phyloP scores from a whole-genome alignment of 768 basidiomycete species.

The Mycena sanguinolenta region DNA sequence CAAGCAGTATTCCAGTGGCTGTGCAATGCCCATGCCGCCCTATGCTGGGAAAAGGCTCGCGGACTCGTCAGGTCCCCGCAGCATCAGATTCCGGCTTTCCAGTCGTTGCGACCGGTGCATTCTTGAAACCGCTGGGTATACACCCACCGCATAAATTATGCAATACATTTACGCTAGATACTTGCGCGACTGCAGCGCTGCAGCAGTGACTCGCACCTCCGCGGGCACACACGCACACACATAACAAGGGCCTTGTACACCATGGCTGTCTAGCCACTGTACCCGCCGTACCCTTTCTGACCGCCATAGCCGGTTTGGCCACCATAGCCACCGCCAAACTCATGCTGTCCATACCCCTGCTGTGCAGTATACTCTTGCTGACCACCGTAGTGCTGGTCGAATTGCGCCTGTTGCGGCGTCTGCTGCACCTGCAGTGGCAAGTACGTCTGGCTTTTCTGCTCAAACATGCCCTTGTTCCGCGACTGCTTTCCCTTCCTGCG shows the following conservation, averaged over 20 bases:
- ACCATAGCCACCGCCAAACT: not conserved
- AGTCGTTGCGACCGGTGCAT: too few relatives aligned
- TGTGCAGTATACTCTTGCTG: slow-evolving; percentile 5
- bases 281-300: not conserved
- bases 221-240: not conserved
- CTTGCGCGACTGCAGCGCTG: slow-evolving; percentile 10
- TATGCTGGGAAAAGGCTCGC: too few relatives aligned
- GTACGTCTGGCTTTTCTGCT: slow-evolving; percentile 37
- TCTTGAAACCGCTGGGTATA: too few relatives aligned
- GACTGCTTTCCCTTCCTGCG: slow-evolving; percentile 33
- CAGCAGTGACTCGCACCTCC: not conserved
- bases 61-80: too few relatives aligned
- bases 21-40: too few relatives aligned
- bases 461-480: slow-evolving; percentile 28
- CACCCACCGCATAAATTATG: slow-evolving; percentile 13
- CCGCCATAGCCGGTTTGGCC: not conserved
- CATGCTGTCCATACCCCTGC: slow-evolving; percentile 6
- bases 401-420: not conserved
- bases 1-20: too few relatives aligned
- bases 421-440: slow-evolving; percentile 35
- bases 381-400: not conserved
- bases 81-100: too few relatives aligned
- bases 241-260: not conserved
- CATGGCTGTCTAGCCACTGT: slow-evolving; percentile 7
- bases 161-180: slow-evolving; percentile 22